These are phyloP conservation scores for Yamadazyma atlantica DNA, from an alignment of 1,139 yeast genomes.

Conservation along the genomic window DNA sequence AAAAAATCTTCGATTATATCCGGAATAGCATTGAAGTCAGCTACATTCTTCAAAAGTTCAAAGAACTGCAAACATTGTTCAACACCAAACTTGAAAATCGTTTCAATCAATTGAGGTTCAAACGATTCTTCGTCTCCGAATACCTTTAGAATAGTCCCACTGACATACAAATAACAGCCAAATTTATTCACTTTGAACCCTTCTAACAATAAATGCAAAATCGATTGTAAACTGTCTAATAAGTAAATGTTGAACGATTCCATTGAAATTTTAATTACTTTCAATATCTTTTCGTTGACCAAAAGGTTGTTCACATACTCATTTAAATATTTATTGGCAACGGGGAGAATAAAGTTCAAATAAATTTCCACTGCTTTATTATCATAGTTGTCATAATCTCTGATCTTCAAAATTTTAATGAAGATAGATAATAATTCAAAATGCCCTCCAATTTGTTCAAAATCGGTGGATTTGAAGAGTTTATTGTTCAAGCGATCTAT, in stretches of 20 bases:
- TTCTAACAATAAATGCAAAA: conserved; percentile 61
- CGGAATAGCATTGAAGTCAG: conserved; percentile 46
- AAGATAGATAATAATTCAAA: conserved; percentile 75
- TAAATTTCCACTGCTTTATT: conserved; percentile 62
- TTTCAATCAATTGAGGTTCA: conserved; percentile 35
- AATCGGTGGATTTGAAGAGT: conserved; percentile 31
- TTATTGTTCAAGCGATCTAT: conserved; percentile 30
- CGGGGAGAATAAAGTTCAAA: conserved; percentile 58
- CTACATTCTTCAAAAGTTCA: conserved; percentile 24
- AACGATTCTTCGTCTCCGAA: conserved; percentile 59
- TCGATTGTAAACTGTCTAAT: conserved; percentile 58
- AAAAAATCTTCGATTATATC: conserved; percentile 88
- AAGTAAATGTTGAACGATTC: conserved; percentile 70
- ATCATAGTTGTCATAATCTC: conserved; percentile 30
- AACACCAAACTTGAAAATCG: conserved; percentile 48
- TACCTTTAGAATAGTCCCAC: conserved; percentile 79
- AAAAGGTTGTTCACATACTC: conserved; percentile 55
- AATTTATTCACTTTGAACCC: conserved; percentile 69
- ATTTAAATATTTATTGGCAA: conserved; percentile 48
- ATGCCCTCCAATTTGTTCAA: conserved; percentile 64
- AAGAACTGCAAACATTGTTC: conserved; percentile 47
- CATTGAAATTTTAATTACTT: conserved; percentile 64
- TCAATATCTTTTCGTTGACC: conserved; percentile 74
- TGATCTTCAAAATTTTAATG: conserved; percentile 54
- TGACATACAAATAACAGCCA: conserved; percentile 90